phyloP scores from a whole-genome alignment of 352 stramenopile species.

The Pythium phragmitis region DNA sequence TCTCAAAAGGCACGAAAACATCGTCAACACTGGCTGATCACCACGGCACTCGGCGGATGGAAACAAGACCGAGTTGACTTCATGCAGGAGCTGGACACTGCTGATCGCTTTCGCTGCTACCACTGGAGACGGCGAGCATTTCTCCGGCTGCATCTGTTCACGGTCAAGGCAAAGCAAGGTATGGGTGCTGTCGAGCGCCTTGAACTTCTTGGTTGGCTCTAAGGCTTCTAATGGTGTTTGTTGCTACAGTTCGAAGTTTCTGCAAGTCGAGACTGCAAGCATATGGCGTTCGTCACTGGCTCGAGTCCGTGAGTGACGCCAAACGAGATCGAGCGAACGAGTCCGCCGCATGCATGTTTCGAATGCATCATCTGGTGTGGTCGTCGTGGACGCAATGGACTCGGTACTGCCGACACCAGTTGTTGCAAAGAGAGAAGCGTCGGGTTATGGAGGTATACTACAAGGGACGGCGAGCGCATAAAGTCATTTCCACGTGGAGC shows the following conservation, averaged over 20 bases:
- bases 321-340: slow-evolving; percentile 1
- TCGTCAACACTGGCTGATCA: not conserved
- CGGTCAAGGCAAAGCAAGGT: slow-evolving; percentile 24
- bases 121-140: not conserved
- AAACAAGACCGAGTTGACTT: slow-evolving; percentile 15
- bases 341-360: not conserved
- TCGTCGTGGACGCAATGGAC: slow-evolving; percentile 23
- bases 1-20: slow-evolving; percentile 8
- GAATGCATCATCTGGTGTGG: not conserved
- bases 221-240: not conserved
- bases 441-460: slow-evolving; percentile 26
- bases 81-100: slow-evolving; percentile 1
- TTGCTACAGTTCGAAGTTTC: slow-evolving; percentile 13
- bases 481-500: slow-evolving; percentile 17
- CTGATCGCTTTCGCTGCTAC: not conserved
- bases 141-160: not conserved
- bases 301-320: not conserved
- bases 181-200: not conserved
- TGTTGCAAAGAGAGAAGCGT: not conserved
- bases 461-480: not conserved
- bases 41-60: not conserved
- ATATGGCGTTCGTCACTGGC: slow-evolving; percentile 19
- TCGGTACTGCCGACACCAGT: slow-evolving; percentile 24
- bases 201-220: not conserved
- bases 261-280: slow-evolving; percentile 7